Percentiles rank a stretch among this genome's conserved stretches.
Evolutionary conservation across 176 grass and related monocot species (phyloP).

Genomic region (Carex cristatella): DNA sequence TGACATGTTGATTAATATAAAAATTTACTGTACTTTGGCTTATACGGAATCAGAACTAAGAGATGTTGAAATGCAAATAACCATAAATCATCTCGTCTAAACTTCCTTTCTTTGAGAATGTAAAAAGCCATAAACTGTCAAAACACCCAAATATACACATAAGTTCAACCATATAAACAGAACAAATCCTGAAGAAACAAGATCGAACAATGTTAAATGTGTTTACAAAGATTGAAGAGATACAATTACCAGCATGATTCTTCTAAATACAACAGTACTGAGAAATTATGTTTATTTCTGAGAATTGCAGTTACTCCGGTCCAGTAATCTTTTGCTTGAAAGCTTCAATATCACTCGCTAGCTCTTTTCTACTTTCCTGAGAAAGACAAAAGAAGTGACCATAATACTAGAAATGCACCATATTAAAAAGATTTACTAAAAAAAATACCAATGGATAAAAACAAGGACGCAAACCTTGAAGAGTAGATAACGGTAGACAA

Average conservation of each 20-base stretch:
- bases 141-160: not conserved
- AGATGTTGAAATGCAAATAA: not conserved
- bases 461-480: slow-evolving; percentile 53
- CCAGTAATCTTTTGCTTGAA: slow-evolving; percentile 64
- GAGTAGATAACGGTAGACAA: slow-evolving; percentile 64
- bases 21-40: not conserved
- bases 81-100: not conserved
- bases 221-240: slow-evolving; percentile 21
- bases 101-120: not conserved
- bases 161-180: not conserved
- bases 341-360: slow-evolving; percentile 39
- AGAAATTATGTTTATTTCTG: not conserved
- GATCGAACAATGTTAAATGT: not conserved
- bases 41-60: not conserved
- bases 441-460: slow-evolving; percentile 3
- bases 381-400: not conserved
- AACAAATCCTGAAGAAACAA: slow-evolving; percentile 5
- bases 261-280: slow-evolving; percentile 8
- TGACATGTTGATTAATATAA: not conserved
- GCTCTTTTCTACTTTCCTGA: slow-evolving; percentile 59
- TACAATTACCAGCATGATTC: slow-evolving; percentile 1
- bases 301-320: slow-evolving; percentile 28
- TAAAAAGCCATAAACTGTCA: not conserved
- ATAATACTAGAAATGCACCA: slow-evolving; percentile 14
- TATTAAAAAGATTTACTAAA: slow-evolving; percentile 5